Evolutionary conservation across 768 basidiomycete genomes (phyloP).

Genomic region (Agaricus sinodeliciosus): DNA sequence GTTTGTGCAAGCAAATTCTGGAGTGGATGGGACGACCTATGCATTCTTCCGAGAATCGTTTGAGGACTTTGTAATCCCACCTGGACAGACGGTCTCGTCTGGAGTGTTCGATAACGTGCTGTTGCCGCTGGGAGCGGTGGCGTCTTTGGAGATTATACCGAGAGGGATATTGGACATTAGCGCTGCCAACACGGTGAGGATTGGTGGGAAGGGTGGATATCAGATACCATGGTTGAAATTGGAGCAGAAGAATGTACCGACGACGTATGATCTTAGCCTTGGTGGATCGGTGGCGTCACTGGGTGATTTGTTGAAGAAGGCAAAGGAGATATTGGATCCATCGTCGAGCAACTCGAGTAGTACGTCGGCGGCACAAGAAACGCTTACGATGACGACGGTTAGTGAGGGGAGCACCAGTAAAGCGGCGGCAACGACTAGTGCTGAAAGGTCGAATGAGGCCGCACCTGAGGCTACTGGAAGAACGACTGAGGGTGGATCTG

Average conservation of each 20-base stretch:
- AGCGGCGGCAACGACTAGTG: background rate
- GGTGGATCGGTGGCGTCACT: background rate
- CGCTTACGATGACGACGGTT: background rate
- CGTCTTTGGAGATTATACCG: constrained; percentile 52
- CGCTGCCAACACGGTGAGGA: constrained; percentile 37
- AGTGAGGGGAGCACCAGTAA: background rate
- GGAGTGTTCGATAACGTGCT: constrained; percentile 52
- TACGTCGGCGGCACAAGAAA: background rate
- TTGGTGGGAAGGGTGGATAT: constrained; percentile 48
- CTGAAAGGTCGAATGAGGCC: too few species aligned
- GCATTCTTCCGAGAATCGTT: constrained; percentile 56
- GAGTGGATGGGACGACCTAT: constrained; percentile 44
- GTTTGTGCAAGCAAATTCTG: constrained; percentile 49
- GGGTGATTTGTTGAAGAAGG: constrained; percentile 15
- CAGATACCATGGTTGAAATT: constrained; percentile 61
- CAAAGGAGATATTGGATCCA: background rate
- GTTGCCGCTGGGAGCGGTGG: constrained; percentile 51
- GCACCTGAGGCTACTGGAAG: too few species aligned
- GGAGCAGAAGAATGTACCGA: constrained; percentile 44
- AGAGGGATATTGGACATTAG: constrained; percentile 47
- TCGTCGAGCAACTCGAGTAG: background rate
- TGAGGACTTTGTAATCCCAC: constrained; percentile 46
- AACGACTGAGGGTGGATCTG: too few species aligned
- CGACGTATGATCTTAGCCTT: constrained; percentile 31
- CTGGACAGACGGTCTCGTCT: constrained; percentile 54